Evolutionary conservation across 2,329 filamentous ascomycete genomes (phyloP), one percentile per base, ranked within the genome.

Genomic region (Colletotrichum tabaci): DNA sequence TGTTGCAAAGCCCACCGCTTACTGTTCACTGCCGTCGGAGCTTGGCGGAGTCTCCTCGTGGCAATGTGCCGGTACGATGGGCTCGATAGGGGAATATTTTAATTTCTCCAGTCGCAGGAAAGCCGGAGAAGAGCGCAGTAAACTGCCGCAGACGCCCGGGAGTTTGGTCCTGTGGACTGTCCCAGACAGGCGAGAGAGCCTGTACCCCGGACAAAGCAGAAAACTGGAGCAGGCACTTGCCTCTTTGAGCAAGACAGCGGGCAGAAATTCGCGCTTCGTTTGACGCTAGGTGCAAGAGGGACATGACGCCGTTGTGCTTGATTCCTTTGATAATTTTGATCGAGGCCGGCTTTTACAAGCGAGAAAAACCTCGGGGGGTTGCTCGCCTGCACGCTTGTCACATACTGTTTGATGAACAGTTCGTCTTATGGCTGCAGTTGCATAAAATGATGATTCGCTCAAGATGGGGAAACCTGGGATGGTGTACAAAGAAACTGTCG

Each of bases 231-330:
- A n/a, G n/a, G 57, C 52, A 58, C 64, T 71, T 67, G 58, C 57
- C 64, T 63, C n/a, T 69, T 69, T 26, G 2, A 30, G 61, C 15
- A 53, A 53, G 7, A 15, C 12, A 23, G 18, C 40, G 53, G 38
- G 65, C 68, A 61, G 57, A 62, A 40, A 58, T 52, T 23, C 42
- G 53, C 64, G 53, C 44, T 55, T 50, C 58, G 58, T 52, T 53
- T 26, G 67, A 70, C 62, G 67, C 67, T 70, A 70, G 50, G 58
- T 62, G 56, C 35, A 58, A 58, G 42, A 65, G 26, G 40, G 46
- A 65, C 12, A 15, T 10, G 30, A 42, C 50, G 44, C 40, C 53
- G 44, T 23, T 26, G 23, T 55, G 21, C 10, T 44, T 13, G 38
- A 35, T 53, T 42, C 13, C 47, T 53, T 13, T 13, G 38, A 23